Conservation (phyloP, 495 filamentous ascomycete species). For the Pyrenula aspistea region DNA sequence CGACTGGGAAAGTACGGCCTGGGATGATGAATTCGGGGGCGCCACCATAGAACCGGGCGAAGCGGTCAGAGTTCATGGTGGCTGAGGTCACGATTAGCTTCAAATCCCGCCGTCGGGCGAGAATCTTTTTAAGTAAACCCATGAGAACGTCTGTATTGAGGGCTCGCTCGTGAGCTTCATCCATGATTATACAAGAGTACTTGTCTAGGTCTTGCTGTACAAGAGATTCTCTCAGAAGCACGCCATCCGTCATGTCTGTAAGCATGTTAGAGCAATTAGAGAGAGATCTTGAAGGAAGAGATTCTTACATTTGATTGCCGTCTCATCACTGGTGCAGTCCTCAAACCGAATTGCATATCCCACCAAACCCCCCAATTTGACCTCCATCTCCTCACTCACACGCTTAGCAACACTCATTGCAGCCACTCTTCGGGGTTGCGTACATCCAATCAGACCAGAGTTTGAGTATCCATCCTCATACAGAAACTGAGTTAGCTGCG, state of each 20-base stretch:
- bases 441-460: conserved; percentile 83
- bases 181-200: conserved; percentile 99
- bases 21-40: conserved; percentile 96
- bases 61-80: conserved; percentile 96
- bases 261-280: conserved; percentile 12
- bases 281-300: neutral
- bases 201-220: conserved; percentile 86
- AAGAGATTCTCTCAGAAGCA: conserved; percentile 84
- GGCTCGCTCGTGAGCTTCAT: conserved; percentile 95
- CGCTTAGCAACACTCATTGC: conserved; percentile 99
- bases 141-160: conserved; percentile 96
- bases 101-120: conserved; percentile 78
- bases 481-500: conserved; percentile 89
- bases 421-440: conserved; percentile 87
- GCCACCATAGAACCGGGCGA: conserved; percentile 94
- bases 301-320: conserved; percentile 74
- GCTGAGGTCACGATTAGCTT: conserved; percentile 97
- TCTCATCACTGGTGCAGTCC: conserved; percentile 91
- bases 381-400: conserved; percentile 98
- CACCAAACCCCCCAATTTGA: conserved; percentile 76
- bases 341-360: conserved; percentile 99
- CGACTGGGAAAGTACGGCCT: conserved; percentile 92
- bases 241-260: conserved; percentile 91
- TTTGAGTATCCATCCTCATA: conserved; percentile 89
- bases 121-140: conserved; percentile 94